phyloP scores from a whole-genome alignment of 768 basidiomycete genomes.

The Suillus bovinus region DNA sequence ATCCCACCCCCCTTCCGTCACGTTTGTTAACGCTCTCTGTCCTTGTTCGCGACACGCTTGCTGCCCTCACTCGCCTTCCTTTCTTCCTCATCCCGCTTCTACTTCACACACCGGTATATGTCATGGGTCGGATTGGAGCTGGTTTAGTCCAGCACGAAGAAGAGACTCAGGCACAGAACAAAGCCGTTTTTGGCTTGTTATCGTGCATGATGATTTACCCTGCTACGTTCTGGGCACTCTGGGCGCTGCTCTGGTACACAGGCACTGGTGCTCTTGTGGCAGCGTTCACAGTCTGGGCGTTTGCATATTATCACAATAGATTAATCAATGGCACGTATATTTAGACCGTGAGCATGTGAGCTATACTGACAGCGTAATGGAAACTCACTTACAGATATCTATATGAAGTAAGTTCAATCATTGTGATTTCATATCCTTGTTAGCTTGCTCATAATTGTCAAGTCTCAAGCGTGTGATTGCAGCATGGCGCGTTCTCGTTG shows the following conservation, averaged over 20 bases:
- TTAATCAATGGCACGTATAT: constrained; percentile 75
- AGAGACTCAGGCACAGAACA: constrained; percentile 96
- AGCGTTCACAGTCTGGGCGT: constrained; percentile 64
- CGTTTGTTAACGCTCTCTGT: constrained; percentile 79
- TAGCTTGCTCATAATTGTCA: not conserved
- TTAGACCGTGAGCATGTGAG: not conserved
- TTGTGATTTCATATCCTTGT: constrained; percentile 1
- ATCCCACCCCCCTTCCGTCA: constrained; percentile 70
- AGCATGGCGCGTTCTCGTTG: constrained; percentile 96
- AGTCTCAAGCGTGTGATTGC: constrained; percentile 87
- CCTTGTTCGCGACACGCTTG: constrained; percentile 76
- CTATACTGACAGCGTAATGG: not conserved
- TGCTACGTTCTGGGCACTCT: constrained; percentile 79
- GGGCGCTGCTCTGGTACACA: constrained; percentile 81
- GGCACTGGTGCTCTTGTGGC: constrained; percentile 74
- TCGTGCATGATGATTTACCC: constrained; percentile 78
- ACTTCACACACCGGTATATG: constrained; percentile 82
- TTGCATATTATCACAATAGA: constrained; percentile 83
- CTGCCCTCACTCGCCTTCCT: constrained; percentile 72
- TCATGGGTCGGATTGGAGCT: constrained; percentile 76
- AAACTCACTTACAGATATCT: constrained; percentile 51
- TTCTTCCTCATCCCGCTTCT: constrained; percentile 89
- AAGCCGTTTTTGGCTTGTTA: constrained; percentile 85
- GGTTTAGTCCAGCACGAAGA: constrained; percentile 81
- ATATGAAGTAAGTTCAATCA: constrained; percentile 61